Evolutionary conservation across 305 asterid genomes (phyloP).

Genomic region (Fraxinus baroniana): DNA sequence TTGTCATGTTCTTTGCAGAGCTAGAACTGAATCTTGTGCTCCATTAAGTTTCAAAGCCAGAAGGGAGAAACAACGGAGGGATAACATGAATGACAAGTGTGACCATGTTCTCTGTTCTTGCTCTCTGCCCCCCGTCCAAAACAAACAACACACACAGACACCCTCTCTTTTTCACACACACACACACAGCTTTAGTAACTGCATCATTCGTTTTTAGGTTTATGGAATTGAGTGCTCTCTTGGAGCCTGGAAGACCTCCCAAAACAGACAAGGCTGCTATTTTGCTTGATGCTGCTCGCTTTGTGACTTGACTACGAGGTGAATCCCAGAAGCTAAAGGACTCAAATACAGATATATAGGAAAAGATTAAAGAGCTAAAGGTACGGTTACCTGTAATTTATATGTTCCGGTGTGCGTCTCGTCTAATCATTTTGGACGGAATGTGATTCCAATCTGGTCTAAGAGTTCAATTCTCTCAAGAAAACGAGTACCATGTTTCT

Average conservation of each 20-base stretch:
- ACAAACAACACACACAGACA: background rate
- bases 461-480: background rate
- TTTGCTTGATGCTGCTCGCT: constrained; percentile 81
- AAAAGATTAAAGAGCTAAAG: constrained; percentile 85
- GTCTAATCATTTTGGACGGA: background rate
- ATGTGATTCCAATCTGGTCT: background rate
- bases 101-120: constrained; percentile 26
- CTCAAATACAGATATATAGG: constrained; percentile 71
- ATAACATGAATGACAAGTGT: constrained; percentile 85
- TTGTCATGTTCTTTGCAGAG: constrained; percentile 39
- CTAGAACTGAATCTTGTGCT: constrained; percentile 64
- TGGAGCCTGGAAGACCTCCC: constrained; percentile 93
- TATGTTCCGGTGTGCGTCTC: background rate
- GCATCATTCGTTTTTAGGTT: constrained; percentile 42
- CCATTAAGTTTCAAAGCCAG: constrained; percentile 85
- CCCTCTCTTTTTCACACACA: background rate
- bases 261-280: constrained; percentile 88
- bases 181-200: constrained; percentile 16
- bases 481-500: background rate
- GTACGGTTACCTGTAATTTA: constrained; percentile 33
- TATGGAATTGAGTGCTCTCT: constrained; percentile 78
- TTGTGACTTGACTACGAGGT: constrained; percentile 73
- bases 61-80: constrained; percentile 91
- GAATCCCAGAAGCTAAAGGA: constrained; percentile 87
- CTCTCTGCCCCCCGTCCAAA: background rate